These are phyloP conservation scores for Lecanicillium sp. DNA, from an alignment of 2,329 filamentous ascomycete genomes.

Conservation along the genomic window DNA sequence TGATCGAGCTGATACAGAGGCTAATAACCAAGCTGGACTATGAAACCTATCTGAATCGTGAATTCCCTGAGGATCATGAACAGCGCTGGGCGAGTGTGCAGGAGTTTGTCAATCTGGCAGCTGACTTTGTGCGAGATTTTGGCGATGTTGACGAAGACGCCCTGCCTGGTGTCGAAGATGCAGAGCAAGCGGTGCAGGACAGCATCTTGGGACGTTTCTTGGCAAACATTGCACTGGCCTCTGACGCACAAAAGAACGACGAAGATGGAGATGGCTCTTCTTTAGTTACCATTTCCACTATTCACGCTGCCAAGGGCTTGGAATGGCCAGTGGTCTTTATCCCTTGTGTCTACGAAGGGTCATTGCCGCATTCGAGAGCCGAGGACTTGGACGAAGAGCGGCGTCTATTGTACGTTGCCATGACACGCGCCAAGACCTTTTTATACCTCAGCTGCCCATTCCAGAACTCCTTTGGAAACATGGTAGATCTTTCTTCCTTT, in stretches of 20 bases:
- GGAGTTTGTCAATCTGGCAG: slow-evolving; percentile 74
- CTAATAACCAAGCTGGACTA: slow-evolving; percentile 61
- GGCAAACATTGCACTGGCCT: slow-evolving; percentile 82
- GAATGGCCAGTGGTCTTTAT: slow-evolving; percentile 97
- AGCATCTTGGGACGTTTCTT: slow-evolving; percentile 67
- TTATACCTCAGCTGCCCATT: slow-evolving; percentile 79
- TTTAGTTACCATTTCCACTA: slow-evolving; percentile 85
- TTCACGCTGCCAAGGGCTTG: slow-evolving; percentile 90
- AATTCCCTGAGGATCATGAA: slow-evolving; percentile 68
- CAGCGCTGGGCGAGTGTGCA: slow-evolving; percentile 81
- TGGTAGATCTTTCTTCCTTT: slow-evolving; percentile 65
- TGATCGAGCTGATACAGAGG: slow-evolving; percentile 43
- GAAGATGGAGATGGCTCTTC: slow-evolving; percentile 47
- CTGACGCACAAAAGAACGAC: slow-evolving; percentile 62
- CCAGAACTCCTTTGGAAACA: slow-evolving; percentile 51
- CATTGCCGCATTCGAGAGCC: slow-evolving; percentile 79
- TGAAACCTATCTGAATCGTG: slow-evolving; percentile 63
- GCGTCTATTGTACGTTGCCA: slow-evolving; percentile 85
- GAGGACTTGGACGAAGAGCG: slow-evolving; percentile 86
- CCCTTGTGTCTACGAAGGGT: slow-evolving; percentile 81
- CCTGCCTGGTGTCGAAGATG: slow-evolving; percentile 61
- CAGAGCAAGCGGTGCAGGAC: slow-evolving; percentile 61
- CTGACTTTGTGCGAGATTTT: slow-evolving; percentile 53
- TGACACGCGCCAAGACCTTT: slow-evolving; percentile 84
- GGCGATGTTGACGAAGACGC: slow-evolving; percentile 41